phyloP scores from a whole-genome alignment of 176 grass and related monocot genomes.

The Tillandsia leiboldiana region DNA sequence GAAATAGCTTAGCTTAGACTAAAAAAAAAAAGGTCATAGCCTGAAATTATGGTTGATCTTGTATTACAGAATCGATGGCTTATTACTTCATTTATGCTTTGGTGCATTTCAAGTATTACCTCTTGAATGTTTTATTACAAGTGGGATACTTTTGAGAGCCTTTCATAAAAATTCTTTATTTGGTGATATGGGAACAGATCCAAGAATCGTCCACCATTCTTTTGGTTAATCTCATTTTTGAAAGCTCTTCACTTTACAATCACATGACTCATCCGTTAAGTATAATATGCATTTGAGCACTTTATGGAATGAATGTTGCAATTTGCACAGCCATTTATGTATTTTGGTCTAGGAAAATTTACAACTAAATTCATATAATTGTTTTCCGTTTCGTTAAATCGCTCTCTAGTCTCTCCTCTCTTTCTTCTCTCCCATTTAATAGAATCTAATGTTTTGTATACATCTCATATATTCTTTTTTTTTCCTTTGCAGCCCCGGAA shows the following conservation, averaged over 20 bases:
- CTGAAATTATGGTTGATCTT: not conserved
- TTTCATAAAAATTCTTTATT: no score
- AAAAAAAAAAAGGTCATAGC: not conserved
- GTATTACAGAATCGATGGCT: not conserved
- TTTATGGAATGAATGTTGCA: no score
- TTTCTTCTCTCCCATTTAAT: slow-evolving; percentile 1
- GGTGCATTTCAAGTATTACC: not conserved
- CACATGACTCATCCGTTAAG: no score
- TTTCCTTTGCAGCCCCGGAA: slow-evolving; percentile 59
- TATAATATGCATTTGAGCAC: no score
- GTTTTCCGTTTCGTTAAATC: not conserved
- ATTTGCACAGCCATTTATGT: no score
- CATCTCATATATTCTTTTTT: slow-evolving; percentile 9
- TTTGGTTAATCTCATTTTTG: no score
- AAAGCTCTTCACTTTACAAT: no score
- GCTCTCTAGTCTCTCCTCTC: not conserved
- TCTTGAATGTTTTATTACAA: not conserved
- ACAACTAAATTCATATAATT: not conserved
- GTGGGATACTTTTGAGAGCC: not conserved
- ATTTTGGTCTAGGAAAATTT: no score
- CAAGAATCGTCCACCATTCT: no score
- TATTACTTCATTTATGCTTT: not conserved
- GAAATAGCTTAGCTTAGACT: not conserved
- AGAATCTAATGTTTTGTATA: not conserved
- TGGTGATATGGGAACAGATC: no score